phyloP scores from a whole-genome alignment of 768 basidiomycete genomes.

The Coprinopsis marcescibilis region DNA sequence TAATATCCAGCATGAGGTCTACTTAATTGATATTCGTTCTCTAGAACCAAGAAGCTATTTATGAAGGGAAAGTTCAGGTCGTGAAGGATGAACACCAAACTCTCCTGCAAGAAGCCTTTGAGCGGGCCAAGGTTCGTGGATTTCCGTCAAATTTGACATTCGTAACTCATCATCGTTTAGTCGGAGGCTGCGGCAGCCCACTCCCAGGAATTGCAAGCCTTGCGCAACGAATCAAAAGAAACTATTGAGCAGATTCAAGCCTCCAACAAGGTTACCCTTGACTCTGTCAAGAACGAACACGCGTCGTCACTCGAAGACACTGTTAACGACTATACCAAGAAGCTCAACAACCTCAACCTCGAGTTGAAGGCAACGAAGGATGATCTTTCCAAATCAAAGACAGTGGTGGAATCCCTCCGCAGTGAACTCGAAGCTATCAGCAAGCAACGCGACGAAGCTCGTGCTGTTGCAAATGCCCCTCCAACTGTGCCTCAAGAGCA shows the following conservation, averaged over 20 bases:
- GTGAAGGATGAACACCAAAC: slow-evolving; percentile 61
- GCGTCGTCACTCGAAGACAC: slow-evolving; percentile 53
- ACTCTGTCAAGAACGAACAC: slow-evolving; percentile 61
- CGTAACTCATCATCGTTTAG: slow-evolving; percentile 28
- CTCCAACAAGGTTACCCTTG: slow-evolving; percentile 55
- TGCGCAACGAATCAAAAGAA: slow-evolving; percentile 60
- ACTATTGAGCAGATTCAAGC: slow-evolving; percentile 65
- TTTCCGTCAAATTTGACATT: background rate
- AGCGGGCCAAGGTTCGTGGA: slow-evolving; percentile 66
- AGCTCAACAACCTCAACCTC: slow-evolving; percentile 51
- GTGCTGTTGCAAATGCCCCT: slow-evolving; percentile 35
- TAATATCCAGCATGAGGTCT: background rate
- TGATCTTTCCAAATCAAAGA: slow-evolving; percentile 73
- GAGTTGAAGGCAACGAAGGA: slow-evolving; percentile 84
- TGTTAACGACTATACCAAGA: slow-evolving; percentile 54
- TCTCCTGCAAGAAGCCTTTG: slow-evolving; percentile 64
- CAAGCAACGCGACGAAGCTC: slow-evolving; percentile 61
- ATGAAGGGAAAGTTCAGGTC: slow-evolving; percentile 57
- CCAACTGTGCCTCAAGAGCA: slow-evolving; percentile 41
- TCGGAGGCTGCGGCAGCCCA: slow-evolving; percentile 68
- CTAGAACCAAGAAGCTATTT: slow-evolving; percentile 66
- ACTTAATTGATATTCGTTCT: slow-evolving; percentile 7
- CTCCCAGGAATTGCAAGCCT: slow-evolving; percentile 59
- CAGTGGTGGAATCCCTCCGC: slow-evolving; percentile 43
- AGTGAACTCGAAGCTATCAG: slow-evolving; percentile 52